Evolutionary conservation across 2,329 filamentous ascomycete genomes (phyloP), one percentile per base, ranked within the genome.

Genomic region (Lojkania enalia): DNA sequence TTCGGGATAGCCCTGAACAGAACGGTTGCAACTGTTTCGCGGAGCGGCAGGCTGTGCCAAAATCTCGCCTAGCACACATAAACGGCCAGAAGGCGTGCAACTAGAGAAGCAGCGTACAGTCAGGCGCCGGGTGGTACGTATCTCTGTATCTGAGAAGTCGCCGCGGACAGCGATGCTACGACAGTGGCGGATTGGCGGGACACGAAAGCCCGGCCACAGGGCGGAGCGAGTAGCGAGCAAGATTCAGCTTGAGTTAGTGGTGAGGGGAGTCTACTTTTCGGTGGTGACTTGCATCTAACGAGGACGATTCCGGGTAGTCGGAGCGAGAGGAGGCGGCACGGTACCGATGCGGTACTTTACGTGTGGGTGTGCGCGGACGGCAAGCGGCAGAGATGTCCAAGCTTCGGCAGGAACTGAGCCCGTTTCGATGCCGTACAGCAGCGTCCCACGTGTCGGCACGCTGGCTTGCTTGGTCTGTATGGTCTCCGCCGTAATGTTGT

Each of bases 51-150:
- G 23, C n/a, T 27, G 23, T 7, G 23, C 23, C 23, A 27, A 27
- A 7, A 27, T 27, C 7, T n/a, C 23, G 23, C 23, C n/a, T n/a
- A n/a, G 23, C 23, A 27, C 23, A 27, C 7, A n/a, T 27, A 27
- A n/a, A n/a, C 23, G 23, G 7, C n/a, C n/a, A n/a, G 23, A 7
- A 27, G n/a, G 23, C 23, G n/a, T 27, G 23, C 23, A 27, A n/a
- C 7, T 7, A 7, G 7, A 16, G 15, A 33, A 12, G 30, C 30
- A 16, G 42, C 42, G 35, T 35, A 35, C 13, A 32, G 35, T 44
- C 42, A 44, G 42, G 42, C 39, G 42, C 42, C 19, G 5, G 35
- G 25, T 38, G 23, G 30, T 25, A 20, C 23, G 23, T 27, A n/a
- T 27, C 23, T 27, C 23, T 27, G 23, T 27, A 27, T 27, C 7